Evolutionary conservation across 495 filamentous ascomycete species (phyloP).

Genomic region (Rostrohypoxylon terebratum): DNA sequence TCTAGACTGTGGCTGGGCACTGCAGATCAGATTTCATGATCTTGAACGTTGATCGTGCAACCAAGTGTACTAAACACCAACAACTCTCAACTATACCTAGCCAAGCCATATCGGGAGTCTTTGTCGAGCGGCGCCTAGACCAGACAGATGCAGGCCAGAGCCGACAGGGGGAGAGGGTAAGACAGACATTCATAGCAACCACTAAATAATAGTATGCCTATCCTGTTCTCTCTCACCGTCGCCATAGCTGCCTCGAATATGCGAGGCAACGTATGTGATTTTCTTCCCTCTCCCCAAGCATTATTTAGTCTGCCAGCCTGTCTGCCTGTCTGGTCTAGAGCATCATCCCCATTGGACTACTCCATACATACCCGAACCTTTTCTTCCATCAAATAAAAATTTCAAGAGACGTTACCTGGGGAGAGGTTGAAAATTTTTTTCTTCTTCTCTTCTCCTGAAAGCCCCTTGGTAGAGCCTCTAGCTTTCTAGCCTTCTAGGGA

Average conservation of each 20-base stretch:
- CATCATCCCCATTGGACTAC: conserved; percentile 31
- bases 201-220: conserved; percentile 29
- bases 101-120: conserved; percentile 34
- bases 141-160: not conserved
- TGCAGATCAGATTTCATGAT: conserved; percentile 39
- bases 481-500: conserved; percentile 15
- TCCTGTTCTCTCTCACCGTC: conserved; percentile 24
- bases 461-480: conserved; percentile 11
- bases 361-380: conserved; percentile 37
- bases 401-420: conserved; percentile 17
- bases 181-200: not conserved
- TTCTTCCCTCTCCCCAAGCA: not conserved
- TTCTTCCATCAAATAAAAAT: conserved; percentile 13
- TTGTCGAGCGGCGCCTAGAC: conserved; percentile 17
- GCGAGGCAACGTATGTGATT: conserved; percentile 35
- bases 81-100: not conserved
- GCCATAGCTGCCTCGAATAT: conserved; percentile 15
- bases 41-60: conserved; percentile 36
- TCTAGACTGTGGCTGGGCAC: conserved; percentile 45
- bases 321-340: not conserved
- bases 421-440: conserved; percentile 27
- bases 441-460: conserved; percentile 11
- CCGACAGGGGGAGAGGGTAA: conserved; percentile 15
- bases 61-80: not conserved
- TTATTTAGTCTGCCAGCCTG: not conserved